Conservation (phyloP, 306 rosid genomes). For the Lathyrus sativus region DNA sequence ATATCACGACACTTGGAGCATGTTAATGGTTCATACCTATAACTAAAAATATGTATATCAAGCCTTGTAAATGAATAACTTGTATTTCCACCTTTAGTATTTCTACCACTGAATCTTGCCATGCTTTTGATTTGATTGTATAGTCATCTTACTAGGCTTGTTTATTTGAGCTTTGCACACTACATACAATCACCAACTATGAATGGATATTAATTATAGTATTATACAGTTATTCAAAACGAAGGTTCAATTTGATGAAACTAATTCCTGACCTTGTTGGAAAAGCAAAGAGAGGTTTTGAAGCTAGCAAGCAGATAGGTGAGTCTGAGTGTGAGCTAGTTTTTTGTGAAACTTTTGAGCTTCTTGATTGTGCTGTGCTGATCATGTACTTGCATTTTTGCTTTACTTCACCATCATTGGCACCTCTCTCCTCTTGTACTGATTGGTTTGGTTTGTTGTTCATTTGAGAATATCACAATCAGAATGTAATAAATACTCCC, state of each 20-base stretch:
- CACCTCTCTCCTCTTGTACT: not conserved
- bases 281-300: not conserved
- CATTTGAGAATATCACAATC: not conserved
- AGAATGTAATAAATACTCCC: not conserved
- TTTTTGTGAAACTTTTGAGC: not conserved
- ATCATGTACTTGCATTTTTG: constrained; percentile 1
- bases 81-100: no score
- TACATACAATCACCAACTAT: no score
- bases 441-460: not conserved
- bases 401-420: not conserved
- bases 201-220: no score
- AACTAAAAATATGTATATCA: no score
- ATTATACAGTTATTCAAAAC: no score
- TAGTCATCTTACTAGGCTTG: no score
- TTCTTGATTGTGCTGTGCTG: not conserved
- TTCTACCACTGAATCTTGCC: no score
- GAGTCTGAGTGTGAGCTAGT: not conserved
- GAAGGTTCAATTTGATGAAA: not conserved
- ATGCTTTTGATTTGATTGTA: no score
- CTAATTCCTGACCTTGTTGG: not conserved
- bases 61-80: no score
- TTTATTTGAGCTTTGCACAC: no score
- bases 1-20: no score
- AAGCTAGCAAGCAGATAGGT: not conserved
- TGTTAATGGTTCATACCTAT: no score